phyloP scores from a whole-genome alignment of 2,329 filamentous ascomycete species.

The Neoascochyta sp. region DNA sequence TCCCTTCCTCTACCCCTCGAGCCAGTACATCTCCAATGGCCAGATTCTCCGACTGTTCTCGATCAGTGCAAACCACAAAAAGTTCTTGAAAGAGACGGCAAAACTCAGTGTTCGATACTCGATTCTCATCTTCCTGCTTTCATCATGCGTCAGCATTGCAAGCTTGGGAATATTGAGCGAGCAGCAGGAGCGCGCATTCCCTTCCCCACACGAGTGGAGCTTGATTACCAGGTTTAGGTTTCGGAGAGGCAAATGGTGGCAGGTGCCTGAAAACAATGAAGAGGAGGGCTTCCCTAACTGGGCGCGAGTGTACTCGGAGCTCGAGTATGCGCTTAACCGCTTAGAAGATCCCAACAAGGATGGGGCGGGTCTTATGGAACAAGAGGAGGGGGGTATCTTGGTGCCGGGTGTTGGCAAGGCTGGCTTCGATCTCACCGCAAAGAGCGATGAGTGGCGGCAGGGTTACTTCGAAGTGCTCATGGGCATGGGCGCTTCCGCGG shows the following conservation, averaged over 20 bases:
- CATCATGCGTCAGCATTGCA: constrained; percentile 58
- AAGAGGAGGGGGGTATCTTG: constrained; percentile 50
- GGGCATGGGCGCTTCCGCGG: constrained; percentile 69
- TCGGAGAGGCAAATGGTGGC: constrained; percentile 52
- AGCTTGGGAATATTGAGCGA: constrained; percentile 69
- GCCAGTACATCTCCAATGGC: constrained; percentile 36
- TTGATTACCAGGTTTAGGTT: constrained; percentile 66
- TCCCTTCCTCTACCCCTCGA: constrained; percentile 60
- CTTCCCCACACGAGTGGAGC: constrained; percentile 79
- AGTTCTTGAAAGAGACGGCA: constrained; percentile 67
- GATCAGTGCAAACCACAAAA: constrained; percentile 63
- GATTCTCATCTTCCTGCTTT: constrained; percentile 61
- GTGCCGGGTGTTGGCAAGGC: constrained; percentile 39
- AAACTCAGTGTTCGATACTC: constrained; percentile 67
- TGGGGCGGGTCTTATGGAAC: constrained; percentile 60
- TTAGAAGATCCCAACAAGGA: constrained; percentile 68
- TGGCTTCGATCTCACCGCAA: constrained; percentile 67
- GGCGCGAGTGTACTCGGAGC: constrained; percentile 61
- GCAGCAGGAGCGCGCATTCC: constrained; percentile 68
- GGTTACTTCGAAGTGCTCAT: constrained; percentile 84
- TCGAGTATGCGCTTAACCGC: constrained; percentile 58
- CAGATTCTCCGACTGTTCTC: constrained; percentile 68
- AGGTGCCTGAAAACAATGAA: constrained; percentile 54
- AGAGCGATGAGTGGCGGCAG: constrained; percentile 78
- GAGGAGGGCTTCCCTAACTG: constrained; percentile 65